These are phyloP conservation scores for Penicillium salamii DNA, from an alignment of 495 filamentous ascomycete species.

Conservation along the genomic window DNA sequence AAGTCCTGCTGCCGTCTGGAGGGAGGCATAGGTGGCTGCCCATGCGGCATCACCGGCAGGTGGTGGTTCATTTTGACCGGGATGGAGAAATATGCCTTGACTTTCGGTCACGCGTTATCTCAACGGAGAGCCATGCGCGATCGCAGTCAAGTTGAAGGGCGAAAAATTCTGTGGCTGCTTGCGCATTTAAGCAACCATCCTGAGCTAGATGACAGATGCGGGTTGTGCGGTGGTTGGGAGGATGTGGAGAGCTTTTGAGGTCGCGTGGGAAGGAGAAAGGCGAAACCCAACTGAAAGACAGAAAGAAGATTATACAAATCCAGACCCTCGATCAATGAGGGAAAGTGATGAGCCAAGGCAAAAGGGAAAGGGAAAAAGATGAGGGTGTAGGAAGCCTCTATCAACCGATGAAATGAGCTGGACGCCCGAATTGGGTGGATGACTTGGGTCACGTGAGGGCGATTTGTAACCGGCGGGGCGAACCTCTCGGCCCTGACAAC, in stretches of 20 bases:
- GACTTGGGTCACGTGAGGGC: constrained; percentile 4
- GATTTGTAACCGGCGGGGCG: constrained; percentile 10
- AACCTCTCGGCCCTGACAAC: no score
- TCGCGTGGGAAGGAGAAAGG: constrained; percentile 7
- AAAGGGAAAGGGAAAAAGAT: not conserved
- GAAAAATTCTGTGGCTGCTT: constrained; percentile 17
- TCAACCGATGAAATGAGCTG: constrained; percentile 8
- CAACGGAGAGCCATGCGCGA: constrained; percentile 45
- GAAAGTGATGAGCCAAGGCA: not conserved
- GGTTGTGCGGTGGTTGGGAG: constrained; percentile 3
- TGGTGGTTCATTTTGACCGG: constrained; percentile 56
- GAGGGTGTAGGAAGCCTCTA: constrained; percentile 1
- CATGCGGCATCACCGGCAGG: constrained; percentile 51
- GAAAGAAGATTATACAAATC: constrained; percentile 1
- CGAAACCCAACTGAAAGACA: not conserved
- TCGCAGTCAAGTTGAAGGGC: constrained; percentile 18
- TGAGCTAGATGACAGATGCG: constrained; percentile 12
- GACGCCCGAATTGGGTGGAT: constrained; percentile 8
- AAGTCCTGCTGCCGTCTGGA: constrained; percentile 50
- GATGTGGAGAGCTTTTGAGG: not conserved
- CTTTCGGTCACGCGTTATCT: constrained; percentile 43
- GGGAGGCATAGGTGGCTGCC: constrained; percentile 52
- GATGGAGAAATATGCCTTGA: constrained; percentile 35
- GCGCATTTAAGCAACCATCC: constrained; percentile 40
- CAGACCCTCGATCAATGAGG: no score